Evolutionary conservation across 1,284 basidiomycete species (phyloP).

Genomic region (Ustilago crameri): DNA sequence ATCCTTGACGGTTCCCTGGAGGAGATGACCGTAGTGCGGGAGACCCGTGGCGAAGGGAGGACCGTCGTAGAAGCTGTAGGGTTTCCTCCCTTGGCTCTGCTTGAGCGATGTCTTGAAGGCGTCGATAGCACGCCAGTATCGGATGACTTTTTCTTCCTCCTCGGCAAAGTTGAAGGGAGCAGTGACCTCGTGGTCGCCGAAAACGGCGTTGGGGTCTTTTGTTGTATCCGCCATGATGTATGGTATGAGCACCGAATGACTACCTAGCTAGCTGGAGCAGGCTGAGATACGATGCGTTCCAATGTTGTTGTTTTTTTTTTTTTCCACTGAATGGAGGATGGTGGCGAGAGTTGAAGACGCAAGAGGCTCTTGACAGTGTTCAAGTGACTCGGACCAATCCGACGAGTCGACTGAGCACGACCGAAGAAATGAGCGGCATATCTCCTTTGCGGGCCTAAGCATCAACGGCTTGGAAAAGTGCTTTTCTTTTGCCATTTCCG

Average conservation of each 20-base stretch:
- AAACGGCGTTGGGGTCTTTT: constrained; percentile 27
- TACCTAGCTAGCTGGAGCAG: constrained; percentile 1
- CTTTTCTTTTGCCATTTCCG: too few species aligned
- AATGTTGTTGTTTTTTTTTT: too few species aligned
- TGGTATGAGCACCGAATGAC: constrained; percentile 5
- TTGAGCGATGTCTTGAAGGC: constrained; percentile 95
- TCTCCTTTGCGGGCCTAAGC: too few species aligned
- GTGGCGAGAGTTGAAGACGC: constrained; percentile 1
- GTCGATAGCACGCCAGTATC: constrained; percentile 95
- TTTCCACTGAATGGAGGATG: constrained; percentile 26
- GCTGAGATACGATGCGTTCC: constrained; percentile 10
- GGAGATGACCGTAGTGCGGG: constrained; percentile 85
- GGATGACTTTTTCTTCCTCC: constrained; percentile 91
- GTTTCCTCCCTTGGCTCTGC: constrained; percentile 86
- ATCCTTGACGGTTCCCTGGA: constrained; percentile 89
- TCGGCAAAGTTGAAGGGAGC: constrained; percentile 85
- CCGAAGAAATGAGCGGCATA: not conserved
- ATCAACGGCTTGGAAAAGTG: too few species aligned
- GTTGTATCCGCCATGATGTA: constrained; percentile 31
- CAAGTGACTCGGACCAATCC: constrained; percentile 9
- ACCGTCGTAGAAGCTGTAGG: constrained; percentile 96
- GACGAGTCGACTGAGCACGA: not conserved
- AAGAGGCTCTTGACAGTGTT: too few species aligned
- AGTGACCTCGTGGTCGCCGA: constrained; percentile 63
- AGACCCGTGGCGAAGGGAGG: constrained; percentile 97